Conservation (phyloP, 106 monocot genomes). For the Posidonia australis region DNA sequence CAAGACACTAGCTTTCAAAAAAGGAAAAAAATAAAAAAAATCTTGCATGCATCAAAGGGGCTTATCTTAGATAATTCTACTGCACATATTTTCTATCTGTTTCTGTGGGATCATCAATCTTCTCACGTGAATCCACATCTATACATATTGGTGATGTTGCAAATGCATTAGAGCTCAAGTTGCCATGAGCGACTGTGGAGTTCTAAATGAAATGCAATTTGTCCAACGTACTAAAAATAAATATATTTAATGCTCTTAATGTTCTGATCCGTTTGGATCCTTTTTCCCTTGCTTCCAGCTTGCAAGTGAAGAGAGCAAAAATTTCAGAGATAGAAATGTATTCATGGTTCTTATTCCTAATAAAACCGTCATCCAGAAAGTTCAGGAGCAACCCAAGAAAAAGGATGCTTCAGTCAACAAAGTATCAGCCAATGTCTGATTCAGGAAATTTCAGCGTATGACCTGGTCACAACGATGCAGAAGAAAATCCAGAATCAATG, state of each 20-base stretch:
- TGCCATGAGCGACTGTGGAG: too few relatives aligned
- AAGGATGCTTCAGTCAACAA: conserved; percentile 26
- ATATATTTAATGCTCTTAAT: neutral
- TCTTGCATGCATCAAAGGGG: too few relatives aligned
- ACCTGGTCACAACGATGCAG: neutral
- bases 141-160: too few relatives aligned
- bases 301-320: conserved; percentile 59
- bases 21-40: too few relatives aligned
- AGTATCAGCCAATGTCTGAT: conserved; percentile 27
- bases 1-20: neutral
- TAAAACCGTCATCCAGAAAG: conserved; percentile 58
- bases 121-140: too few relatives aligned
- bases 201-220: too few relatives aligned
- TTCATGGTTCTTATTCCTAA: conserved; percentile 71
- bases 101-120: too few relatives aligned
- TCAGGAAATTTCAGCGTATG: neutral
- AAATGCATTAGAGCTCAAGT: too few relatives aligned
- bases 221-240: too few relatives aligned
- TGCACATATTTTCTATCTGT: too few relatives aligned
- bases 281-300: conserved; percentile 33
- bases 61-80: too few relatives aligned
- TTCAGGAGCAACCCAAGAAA: conserved; percentile 48
- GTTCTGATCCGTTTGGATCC: neutral
- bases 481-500: neutral
- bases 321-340: conserved; percentile 53